These are phyloP conservation scores for Myochromella boudieri DNA, from an alignment of 768 basidiomycete species.

Conservation along the genomic window DNA sequence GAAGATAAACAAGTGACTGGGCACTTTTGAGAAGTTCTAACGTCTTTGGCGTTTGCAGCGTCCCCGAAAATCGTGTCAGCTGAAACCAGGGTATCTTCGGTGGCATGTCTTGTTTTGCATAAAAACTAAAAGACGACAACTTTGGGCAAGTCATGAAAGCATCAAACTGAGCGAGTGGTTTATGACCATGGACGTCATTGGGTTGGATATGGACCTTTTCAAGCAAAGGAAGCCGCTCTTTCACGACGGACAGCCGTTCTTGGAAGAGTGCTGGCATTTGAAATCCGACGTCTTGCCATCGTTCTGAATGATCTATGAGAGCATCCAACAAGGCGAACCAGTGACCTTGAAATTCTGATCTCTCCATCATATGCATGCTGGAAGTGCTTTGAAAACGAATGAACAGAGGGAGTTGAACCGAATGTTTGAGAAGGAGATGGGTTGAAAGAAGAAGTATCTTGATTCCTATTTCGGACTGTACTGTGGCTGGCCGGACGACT, in stretches of 20 bases:
- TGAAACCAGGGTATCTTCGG: background rate
- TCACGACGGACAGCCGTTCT: background rate
- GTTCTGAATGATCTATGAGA: background rate
- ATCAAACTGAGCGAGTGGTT: background rate
- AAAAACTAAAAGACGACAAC: background rate
- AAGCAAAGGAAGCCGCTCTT: background rate
- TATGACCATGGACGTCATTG: background rate
- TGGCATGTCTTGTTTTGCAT: background rate
- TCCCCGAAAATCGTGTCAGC: background rate
- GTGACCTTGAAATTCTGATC: background rate
- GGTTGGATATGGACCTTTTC: background rate
- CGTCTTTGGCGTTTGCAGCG: background rate
- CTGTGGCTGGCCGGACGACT: background rate
- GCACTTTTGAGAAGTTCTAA: background rate
- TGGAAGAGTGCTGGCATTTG: background rate
- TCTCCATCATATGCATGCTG: background rate
- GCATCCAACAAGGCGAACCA: background rate
- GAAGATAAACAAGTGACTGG: background rate
- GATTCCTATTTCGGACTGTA: background rate
- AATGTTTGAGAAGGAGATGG: background rate
- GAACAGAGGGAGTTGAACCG: background rate
- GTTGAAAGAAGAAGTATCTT: background rate
- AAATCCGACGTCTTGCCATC: background rate
- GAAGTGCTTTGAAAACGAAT: background rate
- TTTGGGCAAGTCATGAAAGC: background rate